Evolutionary conservation across 139 green algal genomes (phyloP), one percentile per base, ranked within the genome.

Genomic region (Micractinium conductrix): DNA sequence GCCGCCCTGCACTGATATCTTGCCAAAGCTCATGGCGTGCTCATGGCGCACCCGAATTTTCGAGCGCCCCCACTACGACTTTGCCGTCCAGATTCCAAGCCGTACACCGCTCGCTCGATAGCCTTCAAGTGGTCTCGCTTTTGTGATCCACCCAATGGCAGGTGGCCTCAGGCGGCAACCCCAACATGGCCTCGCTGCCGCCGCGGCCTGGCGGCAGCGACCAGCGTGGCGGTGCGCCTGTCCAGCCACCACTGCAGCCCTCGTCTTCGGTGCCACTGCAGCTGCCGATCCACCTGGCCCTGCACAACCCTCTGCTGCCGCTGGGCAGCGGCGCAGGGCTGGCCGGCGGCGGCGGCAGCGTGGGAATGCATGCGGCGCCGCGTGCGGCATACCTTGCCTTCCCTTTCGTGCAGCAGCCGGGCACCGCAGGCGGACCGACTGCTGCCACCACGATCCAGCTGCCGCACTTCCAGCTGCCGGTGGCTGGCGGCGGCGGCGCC

Each of bases 191-290:
- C 33, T 72, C 65, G 12, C 35, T 72, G 65, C 35, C 65, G n/a
- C n/a, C n/a, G n/a, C n/a, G n/a, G n/a, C n/a, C n/a, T n/a, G n/a
- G n/a, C n/a, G n/a, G n/a, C n/a, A n/a, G n/a, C n/a, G n/a, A n/a
- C n/a, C n/a, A n/a, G n/a, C n/a, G n/a, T n/a, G n/a, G n/a, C n/a
- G n/a, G n/a, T n/a, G n/a, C n/a, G n/a, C n/a, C n/a, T n/a, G n/a
- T n/a, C n/a, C n/a, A n/a, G n/a, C n/a, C n/a, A n/a, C n/a, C n/a
- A n/a, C n/a, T n/a, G n/a, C n/a, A n/a, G n/a, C n/a, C n/a, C n/a
- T n/a, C n/a, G n/a, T n/a, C n/a, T n/a, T n/a, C n/a, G n/a, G 50
- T 78, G 71, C 71, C 28, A 12, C 26, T 78, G 30, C 71, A 78
- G 71, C 2, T 62, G 43, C 42, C 43, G 1, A 28, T 78, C 2